Evolutionary conservation across 306 rosid genomes (phyloP).

Genomic region (Lablab purpureus): DNA sequence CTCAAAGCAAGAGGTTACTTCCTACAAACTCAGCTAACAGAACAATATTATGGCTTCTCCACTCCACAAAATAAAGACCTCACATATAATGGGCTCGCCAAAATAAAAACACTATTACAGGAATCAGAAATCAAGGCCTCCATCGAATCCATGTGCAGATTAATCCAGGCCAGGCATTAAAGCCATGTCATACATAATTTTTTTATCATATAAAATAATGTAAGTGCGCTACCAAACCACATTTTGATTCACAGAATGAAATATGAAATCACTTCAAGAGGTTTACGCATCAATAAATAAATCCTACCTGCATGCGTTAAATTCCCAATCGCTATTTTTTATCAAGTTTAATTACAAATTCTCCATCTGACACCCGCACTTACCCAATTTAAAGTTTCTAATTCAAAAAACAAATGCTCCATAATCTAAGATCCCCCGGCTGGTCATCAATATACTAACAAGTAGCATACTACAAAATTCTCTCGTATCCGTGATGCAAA

Average conservation of each 20-base stretch:
- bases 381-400: background rate
- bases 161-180: background rate
- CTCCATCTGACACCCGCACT: background rate
- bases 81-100: too few species aligned
- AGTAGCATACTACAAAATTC: background rate
- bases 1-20: too few species aligned
- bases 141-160: background rate
- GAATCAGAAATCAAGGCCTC: background rate
- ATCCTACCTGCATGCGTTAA: background rate
- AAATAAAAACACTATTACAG: background rate
- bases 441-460: background rate
- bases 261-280: background rate
- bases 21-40: too few species aligned
- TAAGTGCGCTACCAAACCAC: background rate
- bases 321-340: background rate
- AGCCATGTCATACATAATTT: background rate
- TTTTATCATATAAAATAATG: background rate
- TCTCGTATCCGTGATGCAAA: background rate
- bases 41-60: too few species aligned
- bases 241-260: background rate
- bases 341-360: background rate
- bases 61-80: too few species aligned
- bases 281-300: background rate
- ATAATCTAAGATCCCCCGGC: background rate
- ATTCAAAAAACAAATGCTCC: background rate